phyloP scores from a whole-genome alignment of 768 basidiomycete species.

The Boletus sp. region DNA sequence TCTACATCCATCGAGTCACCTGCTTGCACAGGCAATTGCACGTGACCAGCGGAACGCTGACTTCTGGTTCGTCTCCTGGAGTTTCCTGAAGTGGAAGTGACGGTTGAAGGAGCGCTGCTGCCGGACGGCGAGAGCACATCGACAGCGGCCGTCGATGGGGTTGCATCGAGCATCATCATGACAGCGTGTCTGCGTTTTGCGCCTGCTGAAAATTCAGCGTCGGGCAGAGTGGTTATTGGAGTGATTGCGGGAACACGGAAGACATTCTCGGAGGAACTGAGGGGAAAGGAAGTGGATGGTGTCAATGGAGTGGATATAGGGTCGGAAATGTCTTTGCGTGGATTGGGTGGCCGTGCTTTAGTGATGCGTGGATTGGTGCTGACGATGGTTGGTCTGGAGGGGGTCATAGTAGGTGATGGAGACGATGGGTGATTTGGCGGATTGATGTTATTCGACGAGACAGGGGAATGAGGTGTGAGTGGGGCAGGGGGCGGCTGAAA shows the following conservation, averaged over 20 bases:
- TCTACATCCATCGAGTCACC: slow-evolving; percentile 70
- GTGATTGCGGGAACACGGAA: slow-evolving; percentile 26
- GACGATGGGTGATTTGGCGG: slow-evolving; percentile 17
- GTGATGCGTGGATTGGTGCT: slow-evolving; percentile 22
- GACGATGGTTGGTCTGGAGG: slow-evolving; percentile 13
- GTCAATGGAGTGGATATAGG: slow-evolving; percentile 8
- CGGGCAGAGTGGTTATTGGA: slow-evolving; percentile 31
- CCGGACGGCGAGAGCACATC: slow-evolving; percentile 37
- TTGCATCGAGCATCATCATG: slow-evolving; percentile 72
- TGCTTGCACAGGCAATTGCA: slow-evolving; percentile 40
- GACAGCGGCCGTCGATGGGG: slow-evolving; percentile 38
- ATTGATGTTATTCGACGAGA: slow-evolving; percentile 18
- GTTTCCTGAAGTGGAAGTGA: slow-evolving; percentile 26
- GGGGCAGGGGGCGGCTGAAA: slow-evolving; percentile 20
- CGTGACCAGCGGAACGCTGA: slow-evolving; percentile 34
- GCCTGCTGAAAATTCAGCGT: slow-evolving; percentile 44
- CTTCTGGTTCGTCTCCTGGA: slow-evolving; percentile 58
- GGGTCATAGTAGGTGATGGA: slow-evolving; percentile 29
- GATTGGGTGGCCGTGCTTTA: slow-evolving; percentile 27
- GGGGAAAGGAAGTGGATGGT: slow-evolving; percentile 20
- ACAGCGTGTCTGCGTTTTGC: slow-evolving; percentile 74
- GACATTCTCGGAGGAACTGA: slow-evolving; percentile 28
- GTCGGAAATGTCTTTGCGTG: slow-evolving; percentile 30
- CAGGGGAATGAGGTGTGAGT: slow-evolving; percentile 34
- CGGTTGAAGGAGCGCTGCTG: slow-evolving; percentile 24